phyloP scores from a whole-genome alignment of 106 monocot genomes.

The Acorus calamus region DNA sequence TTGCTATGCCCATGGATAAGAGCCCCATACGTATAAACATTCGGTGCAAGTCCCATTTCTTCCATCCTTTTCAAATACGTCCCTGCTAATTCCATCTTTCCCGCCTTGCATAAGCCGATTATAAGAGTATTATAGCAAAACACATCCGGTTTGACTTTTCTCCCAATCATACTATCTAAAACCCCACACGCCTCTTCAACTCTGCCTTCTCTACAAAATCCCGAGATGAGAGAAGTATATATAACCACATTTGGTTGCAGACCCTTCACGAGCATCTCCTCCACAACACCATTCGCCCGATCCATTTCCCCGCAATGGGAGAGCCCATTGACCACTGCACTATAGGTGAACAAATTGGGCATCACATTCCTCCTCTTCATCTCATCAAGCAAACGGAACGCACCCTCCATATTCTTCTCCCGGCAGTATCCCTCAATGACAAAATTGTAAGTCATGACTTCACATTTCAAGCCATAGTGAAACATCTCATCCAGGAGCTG shows the following conservation, averaged over 20 bases:
- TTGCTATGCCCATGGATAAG: slow-evolving; percentile 53
- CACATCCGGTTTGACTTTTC: slow-evolving; percentile 40
- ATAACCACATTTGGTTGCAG: slow-evolving; percentile 41
- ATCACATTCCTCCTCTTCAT: slow-evolving; percentile 33
- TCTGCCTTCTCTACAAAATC: slow-evolving; percentile 39
- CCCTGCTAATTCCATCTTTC: slow-evolving; percentile 55
- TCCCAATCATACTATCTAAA: slow-evolving; percentile 39
- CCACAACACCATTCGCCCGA: slow-evolving; percentile 27
- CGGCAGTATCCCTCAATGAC: slow-evolving; percentile 56
- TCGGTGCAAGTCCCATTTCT: slow-evolving; percentile 45
- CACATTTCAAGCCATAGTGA: slow-evolving; percentile 30
- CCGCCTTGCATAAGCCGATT: slow-evolving; percentile 45
- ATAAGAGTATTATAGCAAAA: slow-evolving; percentile 76
- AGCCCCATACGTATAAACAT: slow-evolving; percentile 54
- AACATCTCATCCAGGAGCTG: slow-evolving; percentile 55
- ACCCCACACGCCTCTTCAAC: slow-evolving; percentile 31
- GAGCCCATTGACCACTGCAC: slow-evolving; percentile 38
- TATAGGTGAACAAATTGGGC: slow-evolving; percentile 50
- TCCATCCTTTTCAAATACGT: slow-evolving; percentile 36
- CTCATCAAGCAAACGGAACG: slow-evolving; percentile 38
- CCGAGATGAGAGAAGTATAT: slow-evolving; percentile 42
- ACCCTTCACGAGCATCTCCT: slow-evolving; percentile 44
- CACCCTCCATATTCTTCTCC: slow-evolving; percentile 14
- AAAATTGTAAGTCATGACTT: slow-evolving; percentile 50
- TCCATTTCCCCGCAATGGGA: slow-evolving; percentile 23